Percentiles rank a stretch among this genome's conserved stretches.
phyloP scores from a whole-genome alignment of 345 rosid genomes.

The Boechera stricta region DNA sequence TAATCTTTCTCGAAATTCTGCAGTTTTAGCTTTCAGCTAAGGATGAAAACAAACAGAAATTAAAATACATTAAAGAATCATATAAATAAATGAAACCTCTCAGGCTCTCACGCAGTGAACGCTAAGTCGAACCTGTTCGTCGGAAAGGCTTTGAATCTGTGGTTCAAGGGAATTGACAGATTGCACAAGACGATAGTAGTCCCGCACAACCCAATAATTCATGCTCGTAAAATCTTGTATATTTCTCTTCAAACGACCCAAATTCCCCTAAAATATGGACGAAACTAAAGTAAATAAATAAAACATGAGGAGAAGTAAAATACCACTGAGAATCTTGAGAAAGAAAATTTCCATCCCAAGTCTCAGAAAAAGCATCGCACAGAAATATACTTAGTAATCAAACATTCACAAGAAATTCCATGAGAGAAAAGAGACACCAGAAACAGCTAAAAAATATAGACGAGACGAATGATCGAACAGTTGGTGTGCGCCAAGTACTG shows the following conservation, averaged over 20 bases:
- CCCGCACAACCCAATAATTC: slow-evolving; percentile 90
- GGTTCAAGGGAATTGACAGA: slow-evolving; percentile 72
- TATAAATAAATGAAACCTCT: slow-evolving; percentile 1
- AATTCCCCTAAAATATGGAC: slow-evolving; percentile 50
- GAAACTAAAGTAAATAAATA: not conserved
- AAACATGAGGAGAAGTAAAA: not conserved
- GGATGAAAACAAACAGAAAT: slow-evolving; percentile 1
- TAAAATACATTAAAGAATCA: slow-evolving; percentile 4
- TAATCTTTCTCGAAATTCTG: slow-evolving; percentile 73
- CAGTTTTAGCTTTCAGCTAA: slow-evolving; percentile 79
- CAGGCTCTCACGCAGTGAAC: slow-evolving; percentile 18
- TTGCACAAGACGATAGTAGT: slow-evolving; percentile 78
- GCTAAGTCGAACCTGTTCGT: slow-evolving; percentile 70
- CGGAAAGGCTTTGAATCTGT: slow-evolving; percentile 59
- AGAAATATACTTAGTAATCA: not conserved
- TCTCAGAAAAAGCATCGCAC: not conserved
- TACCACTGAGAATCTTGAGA: slow-evolving; percentile 3
- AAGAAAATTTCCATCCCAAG: not conserved
- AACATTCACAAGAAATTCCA: not conserved
- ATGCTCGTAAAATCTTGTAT: slow-evolving; percentile 63
- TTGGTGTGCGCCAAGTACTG: slow-evolving; percentile 39
- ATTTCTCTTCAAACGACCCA: slow-evolving; percentile 54
- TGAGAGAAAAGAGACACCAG: not conserved
- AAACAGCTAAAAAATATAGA: not conserved
- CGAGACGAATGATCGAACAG: slow-evolving; percentile 61